Conservation (phyloP, 768 basidiomycete species). For the Chlorophyllum brunneum region DNA sequence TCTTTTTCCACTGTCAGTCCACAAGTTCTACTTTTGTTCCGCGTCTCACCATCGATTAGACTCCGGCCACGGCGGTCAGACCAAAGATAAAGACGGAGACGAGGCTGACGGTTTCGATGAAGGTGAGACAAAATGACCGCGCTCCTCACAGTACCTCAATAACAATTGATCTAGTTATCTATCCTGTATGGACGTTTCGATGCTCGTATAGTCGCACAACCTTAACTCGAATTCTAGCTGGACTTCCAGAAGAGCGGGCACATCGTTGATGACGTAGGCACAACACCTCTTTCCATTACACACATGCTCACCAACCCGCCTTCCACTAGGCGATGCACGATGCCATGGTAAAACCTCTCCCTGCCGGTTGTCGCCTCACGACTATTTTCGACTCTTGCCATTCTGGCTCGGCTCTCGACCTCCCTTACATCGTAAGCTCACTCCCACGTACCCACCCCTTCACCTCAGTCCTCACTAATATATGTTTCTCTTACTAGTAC, state of each 20-base stretch:
- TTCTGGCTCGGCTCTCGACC: slow-evolving; percentile 83
- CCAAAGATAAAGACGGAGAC: slow-evolving; percentile 77
- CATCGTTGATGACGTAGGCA: slow-evolving; percentile 85
- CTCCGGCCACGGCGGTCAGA: slow-evolving; percentile 94
- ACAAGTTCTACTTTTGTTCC: neutral
- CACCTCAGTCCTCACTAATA: neutral
- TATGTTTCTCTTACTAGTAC: slow-evolving; percentile 50
- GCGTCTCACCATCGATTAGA: slow-evolving; percentile 36
- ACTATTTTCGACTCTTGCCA: slow-evolving; percentile 82
- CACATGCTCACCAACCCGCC: neutral
- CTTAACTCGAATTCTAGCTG: slow-evolving; percentile 24
- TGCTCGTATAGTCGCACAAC: neutral
- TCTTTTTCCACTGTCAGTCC: slow-evolving; percentile 83
- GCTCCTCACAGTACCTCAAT: too few relatives aligned
- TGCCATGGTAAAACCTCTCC: slow-evolving; percentile 78
- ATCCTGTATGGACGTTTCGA: slow-evolving; percentile 62
- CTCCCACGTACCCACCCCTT: slow-evolving; percentile 1
- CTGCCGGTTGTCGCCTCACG: slow-evolving; percentile 85
- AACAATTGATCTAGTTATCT: slow-evolving; percentile 56
- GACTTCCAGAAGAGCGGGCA: slow-evolving; percentile 58
- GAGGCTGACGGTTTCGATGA: slow-evolving; percentile 85
- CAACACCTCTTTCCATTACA: too few relatives aligned
- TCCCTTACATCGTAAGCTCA: slow-evolving; percentile 58
- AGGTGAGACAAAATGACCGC: slow-evolving; percentile 44
- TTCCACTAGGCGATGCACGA: slow-evolving; percentile 59